Evolutionary conservation across 2,329 filamentous ascomycete species (phyloP), one percentile per base, ranked within the genome.

Genomic region (Aschersonia sp.): DNA sequence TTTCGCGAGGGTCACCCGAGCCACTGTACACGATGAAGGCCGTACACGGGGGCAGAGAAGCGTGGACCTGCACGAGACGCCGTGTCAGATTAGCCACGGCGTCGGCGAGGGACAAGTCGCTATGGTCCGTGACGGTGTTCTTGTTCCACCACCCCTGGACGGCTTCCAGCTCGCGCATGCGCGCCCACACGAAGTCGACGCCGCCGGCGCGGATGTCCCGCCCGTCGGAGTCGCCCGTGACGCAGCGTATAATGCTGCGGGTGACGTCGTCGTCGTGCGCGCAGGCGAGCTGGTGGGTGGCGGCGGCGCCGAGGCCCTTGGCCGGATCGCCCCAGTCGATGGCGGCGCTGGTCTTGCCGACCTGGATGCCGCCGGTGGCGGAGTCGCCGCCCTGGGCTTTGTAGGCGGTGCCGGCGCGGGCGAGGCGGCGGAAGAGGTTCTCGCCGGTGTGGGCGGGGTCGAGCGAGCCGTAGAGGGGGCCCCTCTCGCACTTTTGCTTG

Each of bases 401-500:
- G 61, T 82, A 82, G 9, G 72, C 67, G 9, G 74, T 77, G 44
- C 79, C 79, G 12, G 79, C 71, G 43, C 82, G 74, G 3, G 74
- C 77, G 4, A 98, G 73, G 7, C 91, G 80, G 55, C 83, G 85
- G 71, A 97, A 98, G 45, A 98, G 80, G 55, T 88, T 91, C 66
- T 98, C 92, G 41, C 81, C 82, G 20, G 20, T 20, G 44, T 81
- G 82, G 2, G 7, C 12, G 3, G 80, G 75, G 43, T 94, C 88
- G 45, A 79, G 79, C 0, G 83, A 84, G 38, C 88, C 92, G 86
- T 89, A 98, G 30, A 72, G 66, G 53, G 85, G 85, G 41, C 92
- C 92, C 65, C 86, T 92, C 63, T 97, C 89, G 62, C 91, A 96
- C 64, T 98, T 98, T 60, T 91, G 83, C 65, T 92, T 94, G 45